phyloP scores from a whole-genome alignment of 2,329 filamentous ascomycete genomes.

The Diaporthe capsici region DNA sequence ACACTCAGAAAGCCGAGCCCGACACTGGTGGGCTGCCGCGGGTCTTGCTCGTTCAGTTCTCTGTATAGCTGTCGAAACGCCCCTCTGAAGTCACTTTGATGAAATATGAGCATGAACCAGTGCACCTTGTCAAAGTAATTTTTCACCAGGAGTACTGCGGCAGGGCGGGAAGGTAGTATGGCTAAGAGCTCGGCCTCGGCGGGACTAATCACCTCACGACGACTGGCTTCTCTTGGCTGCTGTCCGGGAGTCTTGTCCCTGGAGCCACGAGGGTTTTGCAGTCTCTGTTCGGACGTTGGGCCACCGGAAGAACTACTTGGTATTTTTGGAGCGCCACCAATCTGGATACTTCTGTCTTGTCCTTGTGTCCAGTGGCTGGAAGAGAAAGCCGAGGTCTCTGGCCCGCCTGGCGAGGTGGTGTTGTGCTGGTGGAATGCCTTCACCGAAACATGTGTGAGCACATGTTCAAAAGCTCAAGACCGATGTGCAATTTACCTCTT shows the following conservation, averaged over 20 bases:
- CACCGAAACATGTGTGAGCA: not conserved
- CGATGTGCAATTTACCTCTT: not conserved
- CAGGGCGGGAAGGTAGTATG: not conserved
- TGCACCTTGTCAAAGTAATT: slow-evolving; percentile 12
- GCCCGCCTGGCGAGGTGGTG: slow-evolving; percentile 1
- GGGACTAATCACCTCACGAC: not conserved
- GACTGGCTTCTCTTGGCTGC: not conserved
- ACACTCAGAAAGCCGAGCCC: not conserved
- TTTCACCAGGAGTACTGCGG: not conserved
- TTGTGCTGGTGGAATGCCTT: slow-evolving; percentile 8
- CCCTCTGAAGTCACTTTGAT: slow-evolving; percentile 2
- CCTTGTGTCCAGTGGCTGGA: not conserved
- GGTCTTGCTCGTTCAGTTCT: not conserved
- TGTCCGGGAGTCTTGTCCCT: not conserved
- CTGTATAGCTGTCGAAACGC: not conserved
- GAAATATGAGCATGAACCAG: slow-evolving; percentile 10
- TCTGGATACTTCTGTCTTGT: no score
- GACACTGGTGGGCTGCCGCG: not conserved
- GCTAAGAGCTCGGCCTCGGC: not conserved
- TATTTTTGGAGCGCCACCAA: not conserved
- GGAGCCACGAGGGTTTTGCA: no score
- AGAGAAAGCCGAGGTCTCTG: not conserved
- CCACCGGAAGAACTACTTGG: accelerated
- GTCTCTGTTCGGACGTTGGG: not conserved
- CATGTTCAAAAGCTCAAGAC: no score